phyloP scores from a whole-genome alignment of 768 basidiomycete species.

The Hortiboletus flavorubellus region DNA sequence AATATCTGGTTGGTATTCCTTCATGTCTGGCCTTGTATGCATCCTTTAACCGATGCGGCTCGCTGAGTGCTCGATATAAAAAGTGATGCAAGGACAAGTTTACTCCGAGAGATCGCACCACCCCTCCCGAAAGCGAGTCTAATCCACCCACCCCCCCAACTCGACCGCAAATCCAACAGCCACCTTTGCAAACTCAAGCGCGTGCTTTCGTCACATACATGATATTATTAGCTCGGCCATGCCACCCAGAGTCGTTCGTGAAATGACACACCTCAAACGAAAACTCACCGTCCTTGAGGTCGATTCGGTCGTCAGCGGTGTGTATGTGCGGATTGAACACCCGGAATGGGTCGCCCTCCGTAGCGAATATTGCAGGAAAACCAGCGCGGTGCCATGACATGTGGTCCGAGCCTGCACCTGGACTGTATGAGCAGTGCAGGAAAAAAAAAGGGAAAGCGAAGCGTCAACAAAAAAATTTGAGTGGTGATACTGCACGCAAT shows the following conservation, averaged over 20 bases:
- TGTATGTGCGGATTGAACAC: conserved; percentile 42
- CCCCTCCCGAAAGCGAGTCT: neutral
- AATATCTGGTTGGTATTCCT: too few relatives aligned
- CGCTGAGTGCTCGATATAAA: too few relatives aligned
- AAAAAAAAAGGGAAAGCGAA: too few relatives aligned
- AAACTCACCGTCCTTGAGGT: conserved; percentile 37
- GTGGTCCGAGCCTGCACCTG: conserved; percentile 43
- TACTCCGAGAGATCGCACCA: neutral
- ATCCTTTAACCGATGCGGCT: too few relatives aligned
- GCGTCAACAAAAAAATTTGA: neutral
- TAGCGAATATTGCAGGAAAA: conserved; percentile 39
- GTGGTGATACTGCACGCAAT: too few relatives aligned
- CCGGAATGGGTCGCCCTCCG: conserved; percentile 39
- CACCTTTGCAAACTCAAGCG: conserved; percentile 60
- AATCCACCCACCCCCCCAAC: conserved; percentile 26
- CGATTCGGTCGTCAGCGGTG: conserved; percentile 25
- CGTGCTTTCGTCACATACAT: conserved; percentile 35
- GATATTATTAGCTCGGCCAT: neutral
- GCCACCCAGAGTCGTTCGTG: neutral
- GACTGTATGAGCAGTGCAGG: conserved; percentile 6
- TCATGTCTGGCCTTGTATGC: too few relatives aligned
- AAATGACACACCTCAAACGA: conserved; percentile 32
- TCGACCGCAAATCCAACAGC: conserved; percentile 57
- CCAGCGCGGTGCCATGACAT: conserved; percentile 43
- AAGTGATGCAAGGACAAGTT: too few relatives aligned